Conservation (phyloP, 495 filamentous ascomycete genomes). For the Sphaerosporella brunnea region DNA sequence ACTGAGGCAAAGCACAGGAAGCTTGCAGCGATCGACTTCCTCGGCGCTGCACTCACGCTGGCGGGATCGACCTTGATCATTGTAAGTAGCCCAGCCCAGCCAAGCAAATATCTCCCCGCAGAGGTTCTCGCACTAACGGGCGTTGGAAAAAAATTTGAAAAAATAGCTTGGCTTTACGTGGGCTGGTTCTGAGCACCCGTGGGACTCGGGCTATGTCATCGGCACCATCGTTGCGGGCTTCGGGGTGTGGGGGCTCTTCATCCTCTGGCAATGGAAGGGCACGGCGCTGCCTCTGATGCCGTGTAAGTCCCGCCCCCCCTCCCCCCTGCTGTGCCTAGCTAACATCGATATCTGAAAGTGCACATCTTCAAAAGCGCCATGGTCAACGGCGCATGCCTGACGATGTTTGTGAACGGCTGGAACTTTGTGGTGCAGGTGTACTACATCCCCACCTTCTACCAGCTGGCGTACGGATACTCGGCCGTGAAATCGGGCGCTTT, state of each 20-base stretch:
- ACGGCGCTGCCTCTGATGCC: conserved; percentile 27
- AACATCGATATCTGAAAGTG: conserved; percentile 27
- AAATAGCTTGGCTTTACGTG: conserved; percentile 31
- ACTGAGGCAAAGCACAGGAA: conserved; percentile 24
- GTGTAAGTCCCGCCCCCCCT: conserved; percentile 13
- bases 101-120: too few relatives aligned
- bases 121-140: not conserved
- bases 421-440: conserved; percentile 38
- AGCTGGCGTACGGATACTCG: conserved; percentile 37
- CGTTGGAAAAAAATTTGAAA: too few relatives aligned
- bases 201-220: conserved; percentile 35
- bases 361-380: conserved; percentile 35
- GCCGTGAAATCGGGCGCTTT: conserved; percentile 35
- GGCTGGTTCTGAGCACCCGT: conserved; percentile 36
- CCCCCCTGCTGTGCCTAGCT: not conserved
- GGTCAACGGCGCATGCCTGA: conserved; percentile 36
- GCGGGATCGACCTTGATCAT: conserved; percentile 28
- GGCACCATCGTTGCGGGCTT: conserved; percentile 33
- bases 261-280: conserved; percentile 35
- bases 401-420: conserved; percentile 40
- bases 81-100: conserved; percentile 28
- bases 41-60: conserved; percentile 28
- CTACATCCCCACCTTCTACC: conserved; percentile 40
- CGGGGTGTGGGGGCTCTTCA: conserved; percentile 30
- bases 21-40: conserved; percentile 34